Base-by-base conservation (phyloP, 495 filamentous ascomycete species). In the Tuber calosporum region DNA sequence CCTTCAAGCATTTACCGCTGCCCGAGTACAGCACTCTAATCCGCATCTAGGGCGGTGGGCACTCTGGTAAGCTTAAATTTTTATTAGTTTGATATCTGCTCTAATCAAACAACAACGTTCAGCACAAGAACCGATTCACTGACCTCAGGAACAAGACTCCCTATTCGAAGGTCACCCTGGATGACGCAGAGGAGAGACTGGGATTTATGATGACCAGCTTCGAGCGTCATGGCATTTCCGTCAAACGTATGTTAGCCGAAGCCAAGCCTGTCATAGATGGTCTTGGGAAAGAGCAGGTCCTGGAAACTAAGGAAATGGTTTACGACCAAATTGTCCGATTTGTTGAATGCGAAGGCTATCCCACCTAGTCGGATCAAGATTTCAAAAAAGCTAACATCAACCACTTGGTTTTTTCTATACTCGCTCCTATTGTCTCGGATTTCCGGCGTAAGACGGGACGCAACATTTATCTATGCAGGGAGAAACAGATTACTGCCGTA, bases 311-410 rank as follows among this genome's bases (percentile, higher is more conserved):
- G 42, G 62, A 73, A 42, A 73, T 9, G 43, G 70, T 73, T 62
- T 76, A 73, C 66, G 42, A 73, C 41, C 39, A 15, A 5, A 72
- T 76, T 58, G 6, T 76, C 36, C 36, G 73, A 48, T 45, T 69
- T 76, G 42, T 75, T 40, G 53, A 62, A n/a, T 37, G 36, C 70
- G 66, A 73, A 42, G 70, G 58, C 4, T 74, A 74, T 72, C 73
- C 69, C 48, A n/a, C n/a, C n/a, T n/a, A n/a, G n/a, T n/a, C n/a
- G n/a, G n/a, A n/a, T n/a, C n/a, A n/a, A n/a, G n/a, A 67, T 42
- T 74, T 74, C 15, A 73, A 75, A 39, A 68, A 74, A 41, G 68
- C 73, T 34, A 74, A 71, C 26, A 43, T 71, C 53, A 74, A 41
- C 36, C 34, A 74, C 38, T 71, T 74, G 48, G 69, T 75, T 58